Evolutionary conservation across 257 asterid species (phyloP).

Genomic region (Cinchona pubescens): DNA sequence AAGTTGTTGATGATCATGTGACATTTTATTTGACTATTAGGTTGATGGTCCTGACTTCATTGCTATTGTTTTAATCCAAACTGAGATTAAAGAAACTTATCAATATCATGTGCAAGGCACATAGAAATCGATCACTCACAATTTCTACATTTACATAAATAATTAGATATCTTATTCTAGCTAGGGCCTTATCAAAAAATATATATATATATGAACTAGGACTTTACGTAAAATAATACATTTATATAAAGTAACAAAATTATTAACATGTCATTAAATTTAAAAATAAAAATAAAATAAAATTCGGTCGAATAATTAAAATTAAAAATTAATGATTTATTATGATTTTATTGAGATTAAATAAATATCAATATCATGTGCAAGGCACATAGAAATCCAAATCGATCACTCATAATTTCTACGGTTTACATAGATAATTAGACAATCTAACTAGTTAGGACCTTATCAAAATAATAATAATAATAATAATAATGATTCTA

Average conservation of each 20-base stretch:
- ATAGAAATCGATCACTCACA: neutral
- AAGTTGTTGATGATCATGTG: slow-evolving; percentile 6
- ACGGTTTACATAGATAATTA: neutral
- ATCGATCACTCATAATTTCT: neutral
- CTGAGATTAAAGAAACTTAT: neutral
- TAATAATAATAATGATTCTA: too few species aligned
- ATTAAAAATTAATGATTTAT: too few species aligned
- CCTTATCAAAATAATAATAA: too few species aligned
- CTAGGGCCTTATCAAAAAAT: neutral
- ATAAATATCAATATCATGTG: neutral
- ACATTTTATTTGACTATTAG: neutral
- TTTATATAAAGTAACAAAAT: too few species aligned
- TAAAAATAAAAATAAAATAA: too few species aligned
- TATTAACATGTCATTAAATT: too few species aligned
- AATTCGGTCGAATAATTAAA: too few species aligned
- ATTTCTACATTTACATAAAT: neutral
- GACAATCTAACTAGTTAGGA: too few species aligned
- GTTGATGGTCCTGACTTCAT: neutral
- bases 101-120: neutral
- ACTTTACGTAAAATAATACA: too few species aligned
- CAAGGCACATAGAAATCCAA: neutral
- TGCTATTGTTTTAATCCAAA: neutral
- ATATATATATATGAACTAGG: too few species aligned
- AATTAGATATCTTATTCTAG: neutral
- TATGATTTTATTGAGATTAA: too few species aligned